These are phyloP conservation scores for Pseudogymnoascus sp. DNA, from an alignment of 2,329 filamentous ascomycete genomes.

Conservation along the genomic window DNA sequence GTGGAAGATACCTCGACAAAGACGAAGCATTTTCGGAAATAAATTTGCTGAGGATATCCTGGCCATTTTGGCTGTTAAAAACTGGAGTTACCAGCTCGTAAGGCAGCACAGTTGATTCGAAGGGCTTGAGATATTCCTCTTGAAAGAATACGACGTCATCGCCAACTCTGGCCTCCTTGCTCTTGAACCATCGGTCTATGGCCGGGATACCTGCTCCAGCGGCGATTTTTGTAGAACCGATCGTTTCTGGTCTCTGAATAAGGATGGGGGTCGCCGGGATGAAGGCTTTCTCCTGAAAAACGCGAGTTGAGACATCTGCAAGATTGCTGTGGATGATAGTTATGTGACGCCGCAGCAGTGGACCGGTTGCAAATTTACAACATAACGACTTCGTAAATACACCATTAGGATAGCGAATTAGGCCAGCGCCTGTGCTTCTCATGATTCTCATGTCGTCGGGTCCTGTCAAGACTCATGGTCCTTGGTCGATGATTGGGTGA, in stretches of 20 bases:
- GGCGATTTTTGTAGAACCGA: slow-evolving; percentile 14
- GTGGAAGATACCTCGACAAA: slow-evolving; percentile 11
- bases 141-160: slow-evolving; percentile 3
- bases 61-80: not conserved
- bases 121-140: slow-evolving; percentile 32
- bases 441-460: not conserved
- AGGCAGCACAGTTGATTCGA: slow-evolving; percentile 45
- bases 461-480: not conserved
- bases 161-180: not conserved
- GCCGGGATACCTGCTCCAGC: slow-evolving; percentile 45
- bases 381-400: not conserved
- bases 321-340: slow-evolving; percentile 14
- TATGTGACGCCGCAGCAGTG: not conserved
- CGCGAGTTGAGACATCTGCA: slow-evolving; percentile 29
- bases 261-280: slow-evolving; percentile 45
- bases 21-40: not conserved
- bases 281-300: slow-evolving; percentile 51
- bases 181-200: slow-evolving; percentile 52
- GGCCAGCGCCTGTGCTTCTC: not conserved
- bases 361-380: not conserved
- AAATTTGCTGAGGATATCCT: not conserved
- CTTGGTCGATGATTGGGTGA: not conserved
- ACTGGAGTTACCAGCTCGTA: slow-evolving; percentile 45
- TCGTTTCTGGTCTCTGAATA: slow-evolving; percentile 30
- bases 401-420: not conserved